Evolutionary conservation across 768 basidiomycete species (phyloP).

Genomic region (Rhodotorula toruloides): DNA sequence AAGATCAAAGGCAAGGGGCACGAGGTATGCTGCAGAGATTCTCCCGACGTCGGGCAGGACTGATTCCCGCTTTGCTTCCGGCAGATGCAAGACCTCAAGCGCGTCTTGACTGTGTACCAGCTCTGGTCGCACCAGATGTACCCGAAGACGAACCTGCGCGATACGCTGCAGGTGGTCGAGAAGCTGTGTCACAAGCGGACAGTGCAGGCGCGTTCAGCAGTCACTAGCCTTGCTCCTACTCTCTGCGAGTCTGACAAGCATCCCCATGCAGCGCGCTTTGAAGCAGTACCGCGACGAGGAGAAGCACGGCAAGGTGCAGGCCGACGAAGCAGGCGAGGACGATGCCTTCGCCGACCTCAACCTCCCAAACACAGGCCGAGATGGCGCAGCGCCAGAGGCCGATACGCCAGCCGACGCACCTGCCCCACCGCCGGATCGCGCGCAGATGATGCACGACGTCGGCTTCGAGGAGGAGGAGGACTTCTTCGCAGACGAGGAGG

Average conservation of each 20-base stretch:
- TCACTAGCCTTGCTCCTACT: not conserved
- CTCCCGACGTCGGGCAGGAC: no score
- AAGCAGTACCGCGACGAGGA: constrained; percentile 26
- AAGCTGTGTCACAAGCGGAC: constrained; percentile 77
- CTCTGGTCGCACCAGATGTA: constrained; percentile 93
- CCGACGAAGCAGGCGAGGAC: constrained; percentile 44
- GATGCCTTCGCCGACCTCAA: constrained; percentile 48
- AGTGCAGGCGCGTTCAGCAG: constrained; percentile 67
- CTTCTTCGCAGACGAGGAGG: constrained; percentile 26
- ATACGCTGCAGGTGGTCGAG: constrained; percentile 80
- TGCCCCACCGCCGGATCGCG: not conserved
- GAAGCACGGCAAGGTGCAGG: constrained; percentile 51
- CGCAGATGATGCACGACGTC: not conserved
- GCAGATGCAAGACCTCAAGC: constrained; percentile 73
- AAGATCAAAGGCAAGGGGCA: constrained; percentile 82
- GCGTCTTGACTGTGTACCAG: constrained; percentile 77
- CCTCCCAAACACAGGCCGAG: not conserved
- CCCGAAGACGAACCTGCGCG: constrained; percentile 78
- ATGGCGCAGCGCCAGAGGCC: not conserved
- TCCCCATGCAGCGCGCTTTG: constrained; percentile 16
- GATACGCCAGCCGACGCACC: no score
- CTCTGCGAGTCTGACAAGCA: not conserved
- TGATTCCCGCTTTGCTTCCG: not conserved
- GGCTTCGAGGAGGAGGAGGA: constrained; percentile 19
- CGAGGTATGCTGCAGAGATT: constrained; percentile 57